Base-by-base conservation (phyloP, 75 land plant species). In the Cupressus sempervirens region DNA sequence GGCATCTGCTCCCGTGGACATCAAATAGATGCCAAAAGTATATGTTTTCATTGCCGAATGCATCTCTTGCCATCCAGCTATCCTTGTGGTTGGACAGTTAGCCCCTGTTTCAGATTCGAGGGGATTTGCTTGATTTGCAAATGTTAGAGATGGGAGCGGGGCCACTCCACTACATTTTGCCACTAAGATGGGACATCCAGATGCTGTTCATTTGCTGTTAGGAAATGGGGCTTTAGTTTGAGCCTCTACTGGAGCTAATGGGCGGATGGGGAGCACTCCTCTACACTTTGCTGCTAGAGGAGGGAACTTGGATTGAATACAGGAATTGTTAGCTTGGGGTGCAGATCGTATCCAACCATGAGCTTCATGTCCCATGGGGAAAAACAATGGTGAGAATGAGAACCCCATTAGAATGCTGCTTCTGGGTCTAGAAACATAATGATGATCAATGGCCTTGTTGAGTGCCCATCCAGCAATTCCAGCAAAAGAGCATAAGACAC, bases 101-200 rank as follows among this genome's bases (percentile, higher is more conserved):
- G 89, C 88, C 53, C 86, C 94, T 34, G 91, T 95, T 41, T 91
- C 98, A n/a, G 86, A 80, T 83, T 91, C 98, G 23, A 96, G 98
- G 98, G 98, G 98, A 84, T 93, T 91, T 86, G 85, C 90, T 29
- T 86, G 94, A 29, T 96, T 93, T 88, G 92, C 94, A 68, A 96
- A 96, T 87, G 86, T 94, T 32, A 91, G 93, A 88, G 98, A 96
- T 91, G 94, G 88, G 23, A 87, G 84, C 74, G 98, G 98, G 82
- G 95, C 93, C 40, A 96, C 98, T 0, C 92, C 98, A 1, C 87
- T 96, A 52, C 96, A 96, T 75, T 88, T 96, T 48, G 97, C 98
- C 0, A 91, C 96, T 1, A 88, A 91, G 81, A 91, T 90, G 82
- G 85, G 89, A 62, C 92, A 90, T 87, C 82, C 94, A 4, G 83